Conservation (phyloP, 495 filamentous ascomycete species). For the Penicillium simplicissimum region DNA sequence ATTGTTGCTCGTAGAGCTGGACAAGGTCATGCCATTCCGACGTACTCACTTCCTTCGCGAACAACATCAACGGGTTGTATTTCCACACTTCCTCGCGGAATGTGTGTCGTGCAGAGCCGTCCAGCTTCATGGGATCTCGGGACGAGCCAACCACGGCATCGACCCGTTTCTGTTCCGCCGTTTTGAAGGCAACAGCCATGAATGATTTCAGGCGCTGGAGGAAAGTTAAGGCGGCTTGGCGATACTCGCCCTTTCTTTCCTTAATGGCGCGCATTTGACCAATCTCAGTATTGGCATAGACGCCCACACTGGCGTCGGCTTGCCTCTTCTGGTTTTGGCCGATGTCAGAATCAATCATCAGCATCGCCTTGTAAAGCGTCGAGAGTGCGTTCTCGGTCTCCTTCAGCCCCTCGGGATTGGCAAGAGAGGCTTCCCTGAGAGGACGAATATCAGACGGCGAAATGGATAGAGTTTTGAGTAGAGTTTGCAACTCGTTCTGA, state of each 20-base stretch:
- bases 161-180: conserved; percentile 65
- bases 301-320: conserved; percentile 54
- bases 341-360: conserved; percentile 83
- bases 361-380: conserved; percentile 90
- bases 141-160: conserved; percentile 50
- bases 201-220: conserved; percentile 76
- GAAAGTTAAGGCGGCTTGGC: conserved; percentile 67
- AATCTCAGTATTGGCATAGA: conserved; percentile 75
- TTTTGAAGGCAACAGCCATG: conserved; percentile 77
- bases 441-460: conserved; percentile 70
- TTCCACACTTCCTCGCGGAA: conserved; percentile 68
- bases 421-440: conserved; percentile 72
- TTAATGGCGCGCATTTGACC: conserved; percentile 90
- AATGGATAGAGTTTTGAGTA: conserved; percentile 87
- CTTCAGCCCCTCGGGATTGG: conserved; percentile 65
- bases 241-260: conserved; percentile 88
- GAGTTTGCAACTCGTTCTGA: conserved; percentile 76
- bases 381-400: conserved; percentile 75
- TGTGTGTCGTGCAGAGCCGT: conserved; percentile 51
- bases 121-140: conserved; percentile 48
- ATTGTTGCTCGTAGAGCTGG: conserved; percentile 74
- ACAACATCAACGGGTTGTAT: conserved; percentile 82
- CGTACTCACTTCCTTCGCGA: conserved; percentile 77
- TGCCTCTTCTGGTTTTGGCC: conserved; percentile 52
- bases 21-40: conserved; percentile 79